A percentile compares a stretch with the other conserved stretches of the same genome.
phyloP scores from a whole-genome alignment of 1,284 basidiomycete genomes.

The Cystobasidiaceae sp. region DNA sequence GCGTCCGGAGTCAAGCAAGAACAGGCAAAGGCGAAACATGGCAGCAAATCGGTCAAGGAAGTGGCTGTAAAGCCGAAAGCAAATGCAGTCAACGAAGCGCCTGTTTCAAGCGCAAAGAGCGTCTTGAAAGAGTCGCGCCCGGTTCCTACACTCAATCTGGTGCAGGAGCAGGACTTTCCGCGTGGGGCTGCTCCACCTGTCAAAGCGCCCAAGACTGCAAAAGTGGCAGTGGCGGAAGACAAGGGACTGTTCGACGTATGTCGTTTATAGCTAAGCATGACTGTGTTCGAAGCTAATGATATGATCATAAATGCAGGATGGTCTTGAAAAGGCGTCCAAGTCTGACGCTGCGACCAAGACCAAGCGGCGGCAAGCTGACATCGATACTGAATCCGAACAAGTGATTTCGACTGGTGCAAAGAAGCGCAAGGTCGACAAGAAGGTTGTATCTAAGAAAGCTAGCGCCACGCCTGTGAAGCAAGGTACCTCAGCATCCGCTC shows the following conservation, averaged over 20 bases:
- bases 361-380: conserved; percentile 39
- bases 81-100: neutral
- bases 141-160: conserved; percentile 10
- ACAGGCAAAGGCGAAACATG: conserved; percentile 5
- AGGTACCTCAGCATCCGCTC: conserved; percentile 35
- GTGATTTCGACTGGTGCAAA: conserved; percentile 27
- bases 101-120: neutral
- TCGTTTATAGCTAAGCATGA: neutral
- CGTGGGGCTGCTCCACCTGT: conserved; percentile 21
- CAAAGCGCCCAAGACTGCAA: conserved; percentile 11
- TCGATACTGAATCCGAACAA: conserved; percentile 38
- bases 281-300: neutral
- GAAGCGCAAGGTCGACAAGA: conserved; percentile 41
- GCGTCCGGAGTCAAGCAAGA: conserved; percentile 5
- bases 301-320: neutral
- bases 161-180: conserved; percentile 27
- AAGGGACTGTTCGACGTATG: conserved; percentile 20
- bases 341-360: conserved; percentile 4
- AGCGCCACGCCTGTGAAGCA: conserved; percentile 13
- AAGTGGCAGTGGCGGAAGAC: neutral
- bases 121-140: conserved; percentile 15
- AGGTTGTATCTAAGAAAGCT: conserved; percentile 40
- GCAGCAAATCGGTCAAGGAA: neutral
- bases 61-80: neutral
- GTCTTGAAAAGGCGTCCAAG: neutral